These are phyloP conservation scores for Sphagnum fallax DNA, from an alignment of 228 moss, liverwort and hornwort genomes.

Conservation along the genomic window DNA sequence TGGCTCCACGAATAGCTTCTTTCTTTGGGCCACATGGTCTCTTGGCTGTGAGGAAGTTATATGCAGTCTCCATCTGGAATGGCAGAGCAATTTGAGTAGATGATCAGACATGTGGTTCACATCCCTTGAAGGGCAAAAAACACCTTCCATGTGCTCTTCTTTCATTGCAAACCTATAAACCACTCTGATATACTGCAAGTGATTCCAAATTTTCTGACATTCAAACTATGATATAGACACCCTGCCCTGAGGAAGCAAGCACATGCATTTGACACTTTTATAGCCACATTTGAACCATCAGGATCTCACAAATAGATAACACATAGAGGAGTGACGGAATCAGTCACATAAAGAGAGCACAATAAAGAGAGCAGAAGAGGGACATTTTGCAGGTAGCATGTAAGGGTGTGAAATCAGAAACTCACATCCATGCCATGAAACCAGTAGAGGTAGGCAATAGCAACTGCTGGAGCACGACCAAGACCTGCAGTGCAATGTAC, in stretches of 20 bases:
- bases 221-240: no score
- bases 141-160: no score
- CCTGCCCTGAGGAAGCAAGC: no score
- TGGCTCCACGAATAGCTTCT: constrained; percentile 23
- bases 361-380: neutral
- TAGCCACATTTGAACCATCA: no score
- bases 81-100: neutral
- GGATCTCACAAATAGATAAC: no score
- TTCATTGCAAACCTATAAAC: no score
- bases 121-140: no score
- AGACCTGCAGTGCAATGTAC: constrained; percentile 23
- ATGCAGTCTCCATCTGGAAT: constrained; percentile 13
- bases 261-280: no score
- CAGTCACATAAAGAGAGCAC: neutral
- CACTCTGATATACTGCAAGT: no score
- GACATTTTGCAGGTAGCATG: neutral
- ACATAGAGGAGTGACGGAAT: no score
- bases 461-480: constrained; percentile 19
- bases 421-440: constrained; percentile 20
- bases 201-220: no score
- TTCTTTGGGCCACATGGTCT: constrained; percentile 20
- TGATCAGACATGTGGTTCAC: no score
- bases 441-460: constrained; percentile 25
- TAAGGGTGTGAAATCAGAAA: neutral
- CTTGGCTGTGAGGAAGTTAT: constrained; percentile 10